Evolutionary conservation across 208 protist genomes (phyloP).

Genomic region (Acanthamoeba comandoni): DNA sequence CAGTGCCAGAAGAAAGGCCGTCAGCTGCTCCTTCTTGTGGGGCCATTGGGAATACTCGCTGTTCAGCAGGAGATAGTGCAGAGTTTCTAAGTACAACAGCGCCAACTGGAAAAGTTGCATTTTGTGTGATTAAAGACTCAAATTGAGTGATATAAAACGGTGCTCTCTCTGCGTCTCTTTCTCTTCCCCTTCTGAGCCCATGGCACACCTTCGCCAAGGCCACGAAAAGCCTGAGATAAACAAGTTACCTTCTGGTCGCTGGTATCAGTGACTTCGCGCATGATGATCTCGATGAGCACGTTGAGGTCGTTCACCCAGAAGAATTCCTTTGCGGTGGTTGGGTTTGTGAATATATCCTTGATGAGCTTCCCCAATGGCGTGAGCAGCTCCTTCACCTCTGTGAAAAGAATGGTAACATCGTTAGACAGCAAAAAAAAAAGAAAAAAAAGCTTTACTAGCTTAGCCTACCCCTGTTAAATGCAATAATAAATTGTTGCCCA

Average conservation of each 20-base stretch:
- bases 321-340: constrained; percentile 32
- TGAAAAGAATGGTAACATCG: not conserved
- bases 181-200: too few species aligned
- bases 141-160: not conserved
- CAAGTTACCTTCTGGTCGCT: not conserved
- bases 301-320: constrained; percentile 50
- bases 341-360: constrained; percentile 3
- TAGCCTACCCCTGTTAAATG: constrained; percentile 19
- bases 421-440: not conserved
- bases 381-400: constrained; percentile 43
- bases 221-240: too few species aligned
- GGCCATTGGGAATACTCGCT: constrained; percentile 17
- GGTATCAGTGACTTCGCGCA: constrained; percentile 38
- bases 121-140: not conserved
- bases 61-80: constrained; percentile 29
- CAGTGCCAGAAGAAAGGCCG: constrained; percentile 23
- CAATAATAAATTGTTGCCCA: constrained; percentile 27
- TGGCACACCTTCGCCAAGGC: too few species aligned
- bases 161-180: too few species aligned
- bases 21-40: not conserved
- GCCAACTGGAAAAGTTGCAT: constrained; percentile 8
- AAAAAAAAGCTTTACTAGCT: not conserved
- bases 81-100: constrained; percentile 1
- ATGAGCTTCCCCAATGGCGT: constrained; percentile 23
- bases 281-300: constrained; percentile 50